These are phyloP conservation scores for Diaporthe citriasiana DNA, from an alignment of 2,329 filamentous ascomycete species.

Conservation along the genomic window DNA sequence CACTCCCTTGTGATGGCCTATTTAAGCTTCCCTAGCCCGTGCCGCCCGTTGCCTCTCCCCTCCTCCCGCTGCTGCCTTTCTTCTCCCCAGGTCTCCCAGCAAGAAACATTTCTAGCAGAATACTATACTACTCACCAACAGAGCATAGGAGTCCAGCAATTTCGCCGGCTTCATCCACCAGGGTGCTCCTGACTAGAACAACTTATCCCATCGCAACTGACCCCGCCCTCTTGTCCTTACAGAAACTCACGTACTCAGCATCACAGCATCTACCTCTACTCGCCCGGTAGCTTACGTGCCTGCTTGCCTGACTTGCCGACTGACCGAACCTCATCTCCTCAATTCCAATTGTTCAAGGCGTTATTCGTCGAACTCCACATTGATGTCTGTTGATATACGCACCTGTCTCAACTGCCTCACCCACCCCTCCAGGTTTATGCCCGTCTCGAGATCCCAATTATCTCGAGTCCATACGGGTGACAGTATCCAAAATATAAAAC, in stretches of 20 bases:
- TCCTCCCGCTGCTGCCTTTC: neutral
- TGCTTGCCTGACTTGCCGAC: constrained; percentile 19
- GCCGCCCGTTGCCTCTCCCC: neutral
- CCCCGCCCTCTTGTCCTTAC: neutral
- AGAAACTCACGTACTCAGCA: neutral
- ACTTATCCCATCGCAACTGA: neutral
- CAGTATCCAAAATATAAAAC: constrained; percentile 68
- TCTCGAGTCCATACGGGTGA: constrained; percentile 69
- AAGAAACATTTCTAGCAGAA: neutral
- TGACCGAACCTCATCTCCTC: constrained; percentile 43
- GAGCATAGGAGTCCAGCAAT: neutral
- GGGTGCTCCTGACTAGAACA: neutral
- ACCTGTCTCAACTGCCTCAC: constrained; percentile 69
- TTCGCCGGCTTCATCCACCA: neutral
- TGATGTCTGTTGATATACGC: constrained; percentile 73
- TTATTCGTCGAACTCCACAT: constrained; percentile 55
- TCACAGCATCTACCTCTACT: neutral
- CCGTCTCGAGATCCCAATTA: constrained; percentile 68
- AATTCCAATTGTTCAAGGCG: constrained; percentile 36
- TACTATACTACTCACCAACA: neutral
- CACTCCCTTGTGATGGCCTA: constrained; percentile 1
- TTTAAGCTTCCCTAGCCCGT: constrained; percentile 39
- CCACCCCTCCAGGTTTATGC: constrained; percentile 70
- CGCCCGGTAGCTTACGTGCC: neutral
- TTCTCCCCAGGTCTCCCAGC: neutral